Evolutionary conservation across 78 protist species (phyloP).

Genomic region (Pelomyxa schiedti): DNA sequence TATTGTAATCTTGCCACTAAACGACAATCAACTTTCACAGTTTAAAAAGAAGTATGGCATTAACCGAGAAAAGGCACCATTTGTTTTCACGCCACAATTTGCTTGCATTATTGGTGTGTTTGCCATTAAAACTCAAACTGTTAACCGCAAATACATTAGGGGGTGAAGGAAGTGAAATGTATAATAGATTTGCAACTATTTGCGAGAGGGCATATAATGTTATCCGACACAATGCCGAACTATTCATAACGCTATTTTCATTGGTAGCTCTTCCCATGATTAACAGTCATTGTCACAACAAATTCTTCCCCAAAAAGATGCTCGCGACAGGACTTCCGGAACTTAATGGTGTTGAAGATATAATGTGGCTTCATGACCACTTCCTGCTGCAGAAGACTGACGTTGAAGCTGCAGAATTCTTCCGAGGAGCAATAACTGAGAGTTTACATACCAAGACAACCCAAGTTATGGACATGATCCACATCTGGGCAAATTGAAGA

Average conservation of each 20-base stretch:
- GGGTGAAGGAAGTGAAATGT: constrained; percentile 39
- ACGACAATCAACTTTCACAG: background rate
- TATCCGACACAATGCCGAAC: constrained; percentile 57
- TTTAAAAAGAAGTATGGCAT: constrained; percentile 63
- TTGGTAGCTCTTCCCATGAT: constrained; percentile 4
- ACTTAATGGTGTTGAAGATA: background rate
- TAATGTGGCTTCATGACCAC: background rate
- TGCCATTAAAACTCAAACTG: too few relatives aligned
- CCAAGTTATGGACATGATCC: background rate
- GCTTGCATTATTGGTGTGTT: constrained; percentile 57
- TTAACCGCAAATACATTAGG: too few relatives aligned
- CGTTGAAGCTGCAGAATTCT: background rate
- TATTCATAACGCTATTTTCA: constrained; percentile 71
- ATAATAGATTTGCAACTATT: constrained; percentile 33
- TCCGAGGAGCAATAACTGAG: background rate
- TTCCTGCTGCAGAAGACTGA: background rate
- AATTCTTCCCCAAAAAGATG: too few relatives aligned
- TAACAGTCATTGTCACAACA: background rate
- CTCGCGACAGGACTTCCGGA: background rate
- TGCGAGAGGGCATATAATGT: constrained; percentile 66
- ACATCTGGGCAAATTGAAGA: background rate
- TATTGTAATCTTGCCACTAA: background rate
- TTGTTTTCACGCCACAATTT: constrained; percentile 82
- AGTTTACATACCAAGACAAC: background rate
- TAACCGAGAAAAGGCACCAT: constrained; percentile 94